Evolutionary conservation across 192 early-diverging fungal species (phyloP), one percentile per base, ranked within the genome.

Genomic region (Chytriomyces sp.): DNA sequence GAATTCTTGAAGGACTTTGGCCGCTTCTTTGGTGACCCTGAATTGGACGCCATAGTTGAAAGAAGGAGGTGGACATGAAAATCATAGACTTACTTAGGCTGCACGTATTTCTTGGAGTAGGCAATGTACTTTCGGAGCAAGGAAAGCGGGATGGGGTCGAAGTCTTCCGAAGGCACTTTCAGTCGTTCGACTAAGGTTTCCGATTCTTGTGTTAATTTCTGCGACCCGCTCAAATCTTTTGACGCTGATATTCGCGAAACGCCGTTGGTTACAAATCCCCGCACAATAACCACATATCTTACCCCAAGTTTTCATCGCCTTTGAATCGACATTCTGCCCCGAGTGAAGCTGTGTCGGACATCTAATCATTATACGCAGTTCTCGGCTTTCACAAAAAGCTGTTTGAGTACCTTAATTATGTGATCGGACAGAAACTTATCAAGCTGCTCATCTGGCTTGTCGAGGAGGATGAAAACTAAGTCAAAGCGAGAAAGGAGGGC

Each of bases 91-190:
- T 70, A 85, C 58, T 74, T 69, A 10, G 92, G 92, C 26, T 93
- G 86, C 22, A 91, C 90, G 70, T 94, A 91, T 40, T 84, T 87
- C 64, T 88, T 82, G 7, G 92, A 90, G 69, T 94, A 94, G 0
- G 93, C 90, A 37, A 94, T 89, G 71, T 92, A 94, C 70, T 93
- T 92, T 63, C 92, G 86, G 38, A 94, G 58, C 31, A 94, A 78
- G 3, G 79, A 64, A 22, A 82, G 74, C 2, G 92, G 90, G 39
- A 94, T 80, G 0, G 85, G 74, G 31, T 89, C 86, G 22, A 93
- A n/a, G 31, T 81, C 66, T 6, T 84, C 75, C 22, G 82, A 66
- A 53, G 85, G 81, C 0, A 85, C 74, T 22, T 80, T 81, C 31
- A 92, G 67, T 7, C 82, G 66, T 40, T 85, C 84, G 3, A 54